Conservation (phyloP, 495 filamentous ascomycete genomes). For the Aspergillus steynii region DNA sequence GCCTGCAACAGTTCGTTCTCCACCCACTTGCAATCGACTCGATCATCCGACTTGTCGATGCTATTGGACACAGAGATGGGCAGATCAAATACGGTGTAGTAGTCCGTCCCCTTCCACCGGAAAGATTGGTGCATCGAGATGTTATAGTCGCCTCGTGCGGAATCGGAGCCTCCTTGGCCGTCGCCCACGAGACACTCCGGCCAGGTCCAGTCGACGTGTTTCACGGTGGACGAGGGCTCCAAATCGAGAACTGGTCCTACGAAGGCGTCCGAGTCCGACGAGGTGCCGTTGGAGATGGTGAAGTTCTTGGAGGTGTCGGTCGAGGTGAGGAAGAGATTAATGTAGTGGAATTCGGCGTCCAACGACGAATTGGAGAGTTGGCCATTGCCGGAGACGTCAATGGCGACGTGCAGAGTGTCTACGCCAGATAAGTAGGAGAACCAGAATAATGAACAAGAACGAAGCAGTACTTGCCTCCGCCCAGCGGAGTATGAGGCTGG, state of each 20-base stretch:
- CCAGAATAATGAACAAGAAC: constrained; percentile 1
- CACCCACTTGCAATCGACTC: constrained; percentile 25
- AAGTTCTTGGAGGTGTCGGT: constrained; percentile 61
- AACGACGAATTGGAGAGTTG: constrained; percentile 47
- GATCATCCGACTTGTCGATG: constrained; percentile 37
- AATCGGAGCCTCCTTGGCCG: constrained; percentile 32
- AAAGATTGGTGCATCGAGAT: constrained; percentile 70
- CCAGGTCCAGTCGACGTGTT: constrained; percentile 70
- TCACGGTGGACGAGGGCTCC: constrained; percentile 64
- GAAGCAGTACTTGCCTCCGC: constrained; percentile 53
- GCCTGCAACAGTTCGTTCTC: constrained; percentile 22
- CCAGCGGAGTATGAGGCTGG: constrained; percentile 65
- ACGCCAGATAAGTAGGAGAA: neutral
- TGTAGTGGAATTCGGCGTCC: constrained; percentile 58
- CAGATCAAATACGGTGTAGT: constrained; percentile 68
- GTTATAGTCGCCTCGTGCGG: constrained; percentile 46
- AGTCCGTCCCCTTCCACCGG: constrained; percentile 58
- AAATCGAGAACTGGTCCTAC: constrained; percentile 61
- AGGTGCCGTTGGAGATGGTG: constrained; percentile 66
- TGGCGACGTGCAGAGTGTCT: constrained; percentile 64
- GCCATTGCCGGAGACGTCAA: constrained; percentile 67
- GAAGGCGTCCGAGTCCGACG: constrained; percentile 47
- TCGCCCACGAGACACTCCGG: constrained; percentile 64
- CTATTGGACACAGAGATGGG: constrained; percentile 67
- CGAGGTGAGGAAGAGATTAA: constrained; percentile 67